Base-by-base conservation (phyloP, 306 rosid genomes). In the Fragaria iinumae region DNA sequence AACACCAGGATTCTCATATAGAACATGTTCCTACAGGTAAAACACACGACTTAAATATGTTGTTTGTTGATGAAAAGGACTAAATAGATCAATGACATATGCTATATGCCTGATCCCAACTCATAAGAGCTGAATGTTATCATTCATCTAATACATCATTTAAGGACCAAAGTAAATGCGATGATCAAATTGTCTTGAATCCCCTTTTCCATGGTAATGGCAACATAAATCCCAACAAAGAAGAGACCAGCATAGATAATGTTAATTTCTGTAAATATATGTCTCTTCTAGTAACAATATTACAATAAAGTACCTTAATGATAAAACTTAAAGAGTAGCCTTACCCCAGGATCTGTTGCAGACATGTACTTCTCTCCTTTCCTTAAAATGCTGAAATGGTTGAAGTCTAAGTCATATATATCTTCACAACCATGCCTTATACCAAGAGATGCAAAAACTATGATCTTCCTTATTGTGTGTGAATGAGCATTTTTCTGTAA, bases 371-470 rank as follows among this genome's bases (percentile, higher is more conserved):
- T 83, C 67, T 93, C 97, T 62, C 96, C 97, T 85, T 90, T 93
- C 71, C 83, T 87, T 77, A 90, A 66, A 80, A 93, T 87, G 83
- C 87, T 88, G 79, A 91, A 93, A 79, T 93, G 97, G 71, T 85
- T 91, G 71, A 91, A 88, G 86, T 90, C 87, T 73, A 93, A 81
- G 76, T 93, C 98, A 25, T 87, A 82, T 78, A 93, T 87, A 71
- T 93, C 98, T 71, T 91, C 98, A 80, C 93, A 88, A 11, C 96
- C 97, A 73, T 93, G 96, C 80, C 97, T 88, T 83, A 86, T 87
- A 25, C 97, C 96, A 80, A 93, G 97, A 73, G 92, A 87, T 79
- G 96, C 89, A 82, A 93, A 93, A 78, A 91, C 93, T 73, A 93
- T 76, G 39, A 93, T 88, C 86, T 93, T 93, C 86, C 97, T 91